Evolutionary conservation across 176 grass and related monocot genomes (phyloP).

Genomic region (Saccharum officinarum): DNA sequence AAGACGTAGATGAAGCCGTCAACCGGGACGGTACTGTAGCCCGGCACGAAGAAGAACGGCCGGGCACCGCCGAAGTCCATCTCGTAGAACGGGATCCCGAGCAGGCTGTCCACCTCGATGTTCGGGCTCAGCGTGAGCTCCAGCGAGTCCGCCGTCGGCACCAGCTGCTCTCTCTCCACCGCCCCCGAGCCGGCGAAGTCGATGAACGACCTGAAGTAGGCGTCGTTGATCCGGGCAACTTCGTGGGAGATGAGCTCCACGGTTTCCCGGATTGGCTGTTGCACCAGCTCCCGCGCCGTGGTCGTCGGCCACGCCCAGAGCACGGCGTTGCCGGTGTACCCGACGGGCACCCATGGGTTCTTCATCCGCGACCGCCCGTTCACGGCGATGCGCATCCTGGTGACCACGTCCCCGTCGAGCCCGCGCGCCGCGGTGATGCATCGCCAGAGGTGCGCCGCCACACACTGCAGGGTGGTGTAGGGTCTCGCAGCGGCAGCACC

Average conservation of each 20-base stretch:
- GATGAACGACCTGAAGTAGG: slow-evolving; percentile 15
- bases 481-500: too few relatives aligned
- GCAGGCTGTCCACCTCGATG: background rate
- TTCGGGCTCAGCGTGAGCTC: background rate
- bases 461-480: too few relatives aligned
- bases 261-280: too few relatives aligned
- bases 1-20: background rate
- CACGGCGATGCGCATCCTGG: too few relatives aligned
- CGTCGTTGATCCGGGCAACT: background rate
- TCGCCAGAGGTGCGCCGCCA: too few relatives aligned
- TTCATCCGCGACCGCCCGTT: too few relatives aligned
- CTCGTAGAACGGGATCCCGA: background rate
- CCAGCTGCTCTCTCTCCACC: background rate
- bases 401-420: too few relatives aligned
- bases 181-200: background rate
- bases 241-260: background rate
- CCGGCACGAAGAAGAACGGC: background rate
- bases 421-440: too few relatives aligned
- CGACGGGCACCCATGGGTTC: too few relatives aligned
- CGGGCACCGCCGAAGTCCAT: background rate
- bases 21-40: background rate
- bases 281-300: too few relatives aligned
- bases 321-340: too few relatives aligned
- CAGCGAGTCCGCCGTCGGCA: background rate
- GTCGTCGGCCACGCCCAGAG: too few relatives aligned